Conservation (phyloP, 768 basidiomycete species). For the Xerocomellus dryophilus region DNA sequence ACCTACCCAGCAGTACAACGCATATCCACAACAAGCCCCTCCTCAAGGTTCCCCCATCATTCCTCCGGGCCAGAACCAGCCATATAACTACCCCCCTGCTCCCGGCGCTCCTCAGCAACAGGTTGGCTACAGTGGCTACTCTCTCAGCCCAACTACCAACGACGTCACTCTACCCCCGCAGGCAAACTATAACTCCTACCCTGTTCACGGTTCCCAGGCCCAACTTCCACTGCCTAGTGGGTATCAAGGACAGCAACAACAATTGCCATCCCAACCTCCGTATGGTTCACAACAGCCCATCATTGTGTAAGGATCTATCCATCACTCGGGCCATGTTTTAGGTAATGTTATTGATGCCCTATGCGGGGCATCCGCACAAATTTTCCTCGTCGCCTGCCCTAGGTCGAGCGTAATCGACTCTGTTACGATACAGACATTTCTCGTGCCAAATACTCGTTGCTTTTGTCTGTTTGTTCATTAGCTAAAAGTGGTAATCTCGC, state of each 20-base stretch:
- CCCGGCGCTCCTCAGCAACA: constrained; percentile 1
- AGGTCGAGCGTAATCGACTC: neutral
- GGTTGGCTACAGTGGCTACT: constrained; percentile 2
- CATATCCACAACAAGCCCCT: neutral
- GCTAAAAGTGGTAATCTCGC: neutral
- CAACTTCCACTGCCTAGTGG: too few species aligned
- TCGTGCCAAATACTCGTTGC: neutral
- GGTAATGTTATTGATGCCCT: neutral
- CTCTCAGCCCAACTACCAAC: constrained; percentile 1
- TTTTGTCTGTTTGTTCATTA: neutral
- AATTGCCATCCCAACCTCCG: neutral
- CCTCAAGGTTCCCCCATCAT: neutral
- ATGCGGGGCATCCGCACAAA: neutral
- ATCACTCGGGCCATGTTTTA: neutral
- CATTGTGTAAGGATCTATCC: neutral
- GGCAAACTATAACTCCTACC: constrained; percentile 17
- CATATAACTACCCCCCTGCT: constrained; percentile 1
- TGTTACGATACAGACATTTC: neutral
- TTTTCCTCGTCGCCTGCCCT: neutral
- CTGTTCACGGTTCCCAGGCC: constrained; percentile 7
- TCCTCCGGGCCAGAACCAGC: neutral
- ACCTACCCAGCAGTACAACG: neutral
- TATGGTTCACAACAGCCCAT: neutral
- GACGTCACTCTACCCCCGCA: constrained; percentile 12
- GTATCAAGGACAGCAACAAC: too few species aligned